phyloP scores from a whole-genome alignment of 768 basidiomycete genomes.

The Leccinellum rugosiceps region DNA sequence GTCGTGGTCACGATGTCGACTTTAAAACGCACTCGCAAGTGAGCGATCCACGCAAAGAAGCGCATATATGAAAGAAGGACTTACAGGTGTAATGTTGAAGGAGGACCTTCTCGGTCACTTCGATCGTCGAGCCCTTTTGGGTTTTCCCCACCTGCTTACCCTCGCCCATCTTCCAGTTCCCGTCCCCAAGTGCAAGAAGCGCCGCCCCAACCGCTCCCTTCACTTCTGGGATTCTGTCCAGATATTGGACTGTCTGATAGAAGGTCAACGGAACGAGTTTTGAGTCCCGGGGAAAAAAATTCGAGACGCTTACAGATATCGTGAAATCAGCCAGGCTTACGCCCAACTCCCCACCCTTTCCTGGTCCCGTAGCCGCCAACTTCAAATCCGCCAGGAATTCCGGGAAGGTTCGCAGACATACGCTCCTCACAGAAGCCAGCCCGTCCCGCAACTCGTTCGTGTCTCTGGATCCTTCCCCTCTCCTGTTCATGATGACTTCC shows the following conservation, averaged over 20 bases:
- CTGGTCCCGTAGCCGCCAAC: slow-evolving; percentile 45
- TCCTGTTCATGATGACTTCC: slow-evolving; percentile 59
- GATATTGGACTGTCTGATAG: slow-evolving; percentile 61
- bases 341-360: slow-evolving; percentile 57
- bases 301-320: slow-evolving; percentile 40
- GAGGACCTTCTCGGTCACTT: slow-evolving; percentile 55
- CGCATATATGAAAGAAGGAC: slow-evolving; percentile 25
- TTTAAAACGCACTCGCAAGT: slow-evolving; percentile 24
- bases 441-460: slow-evolving; percentile 74
- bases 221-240: slow-evolving; percentile 69
- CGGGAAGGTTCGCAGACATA: slow-evolving; percentile 80
- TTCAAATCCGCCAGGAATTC: slow-evolving; percentile 81
- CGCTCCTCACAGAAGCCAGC: slow-evolving; percentile 55
- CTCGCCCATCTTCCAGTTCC: slow-evolving; percentile 92
- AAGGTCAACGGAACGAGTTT: neutral
- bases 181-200: slow-evolving; percentile 71
- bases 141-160: slow-evolving; percentile 61
- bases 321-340: slow-evolving; percentile 64
- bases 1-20: slow-evolving; percentile 74
- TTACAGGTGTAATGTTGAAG: slow-evolving; percentile 75
- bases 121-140: slow-evolving; percentile 36
- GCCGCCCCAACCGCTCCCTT: slow-evolving; percentile 63
- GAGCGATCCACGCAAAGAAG: neutral
- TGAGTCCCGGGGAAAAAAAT: neutral
- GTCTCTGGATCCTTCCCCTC: slow-evolving; percentile 44